phyloP scores from a whole-genome alignment of 768 basidiomycete species.

The Scleroderma citrinum region DNA sequence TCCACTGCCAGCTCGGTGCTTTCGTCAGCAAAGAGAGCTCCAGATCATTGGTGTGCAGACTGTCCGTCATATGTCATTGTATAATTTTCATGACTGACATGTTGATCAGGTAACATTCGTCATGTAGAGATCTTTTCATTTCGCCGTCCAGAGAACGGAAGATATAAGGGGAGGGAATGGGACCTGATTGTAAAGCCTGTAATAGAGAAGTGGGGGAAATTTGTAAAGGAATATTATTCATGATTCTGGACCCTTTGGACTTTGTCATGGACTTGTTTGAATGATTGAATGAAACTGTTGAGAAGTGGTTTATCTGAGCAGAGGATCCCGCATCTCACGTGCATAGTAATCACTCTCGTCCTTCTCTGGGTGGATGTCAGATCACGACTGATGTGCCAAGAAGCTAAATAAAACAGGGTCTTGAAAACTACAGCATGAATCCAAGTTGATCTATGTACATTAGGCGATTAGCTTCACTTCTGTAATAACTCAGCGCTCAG shows the following conservation, averaged over 20 bases:
- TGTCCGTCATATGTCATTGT: conserved; percentile 39
- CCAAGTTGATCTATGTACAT: too few species aligned
- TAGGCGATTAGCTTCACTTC: too few species aligned
- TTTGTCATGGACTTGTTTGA: background rate
- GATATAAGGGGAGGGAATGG: conserved; percentile 64
- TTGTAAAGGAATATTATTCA: conserved; percentile 36
- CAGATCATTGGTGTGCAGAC: conserved; percentile 33
- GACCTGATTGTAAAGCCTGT: conserved; percentile 68
- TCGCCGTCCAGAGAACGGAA: conserved; percentile 44
- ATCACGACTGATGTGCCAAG: too few species aligned
- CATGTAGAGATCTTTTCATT: conserved; percentile 84
- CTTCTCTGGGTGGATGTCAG: too few species aligned
- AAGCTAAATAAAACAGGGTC: too few species aligned
- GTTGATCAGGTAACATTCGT: conserved; percentile 40
- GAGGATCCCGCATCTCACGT: too few species aligned
- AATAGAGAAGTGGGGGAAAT: conserved; percentile 72
- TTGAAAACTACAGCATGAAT: too few species aligned
- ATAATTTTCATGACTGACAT: background rate
- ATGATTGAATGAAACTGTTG: too few species aligned
- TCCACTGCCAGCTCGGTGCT: conserved; percentile 8
- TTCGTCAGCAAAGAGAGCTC: conserved; percentile 11
- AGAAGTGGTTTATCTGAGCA: too few species aligned
- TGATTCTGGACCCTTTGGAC: conserved; percentile 12
- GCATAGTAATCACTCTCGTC: too few species aligned
- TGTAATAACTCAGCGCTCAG: too few species aligned